Evolutionary conservation across 768 basidiomycete genomes (phyloP).

Genomic region (Mycena filopes): DNA sequence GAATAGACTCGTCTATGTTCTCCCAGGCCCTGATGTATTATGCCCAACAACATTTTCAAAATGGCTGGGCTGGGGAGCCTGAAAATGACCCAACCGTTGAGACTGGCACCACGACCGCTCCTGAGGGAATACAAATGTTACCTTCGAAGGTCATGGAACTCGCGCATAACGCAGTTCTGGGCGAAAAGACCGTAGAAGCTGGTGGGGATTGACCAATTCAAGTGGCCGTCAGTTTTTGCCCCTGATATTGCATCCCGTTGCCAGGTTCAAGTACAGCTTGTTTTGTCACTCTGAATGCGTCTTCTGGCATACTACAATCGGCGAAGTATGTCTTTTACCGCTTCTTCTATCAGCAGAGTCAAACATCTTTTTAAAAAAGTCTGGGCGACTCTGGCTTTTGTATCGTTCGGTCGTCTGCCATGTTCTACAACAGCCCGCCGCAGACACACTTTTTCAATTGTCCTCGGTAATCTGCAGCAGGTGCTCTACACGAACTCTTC

Average conservation of each 20-base stretch:
- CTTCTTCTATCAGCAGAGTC: slow-evolving; percentile 15
- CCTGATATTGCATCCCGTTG: slow-evolving; percentile 37
- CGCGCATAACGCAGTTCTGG: slow-evolving; percentile 76
- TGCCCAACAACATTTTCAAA: slow-evolving; percentile 75
- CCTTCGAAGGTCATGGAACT: slow-evolving; percentile 77
- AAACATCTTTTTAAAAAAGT: slow-evolving; percentile 7
- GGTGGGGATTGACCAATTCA: slow-evolving; percentile 48
- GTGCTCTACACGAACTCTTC: slow-evolving; percentile 30
- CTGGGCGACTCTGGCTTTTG: slow-evolving; percentile 22
- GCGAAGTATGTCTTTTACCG: slow-evolving; percentile 72
- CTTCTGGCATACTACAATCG: slow-evolving; percentile 78
- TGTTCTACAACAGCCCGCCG: slow-evolving; percentile 62
- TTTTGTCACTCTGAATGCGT: slow-evolving; percentile 76
- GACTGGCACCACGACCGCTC: slow-evolving; percentile 70
- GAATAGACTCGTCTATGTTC: slow-evolving; percentile 90
- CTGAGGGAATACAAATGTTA: slow-evolving; percentile 83
- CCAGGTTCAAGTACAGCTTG: slow-evolving; percentile 86
- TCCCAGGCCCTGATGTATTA: slow-evolving; percentile 93
- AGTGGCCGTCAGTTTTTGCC: slow-evolving; percentile 41
- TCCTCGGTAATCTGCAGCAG: slow-evolving; percentile 53
- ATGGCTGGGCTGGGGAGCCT: slow-evolving; percentile 86
- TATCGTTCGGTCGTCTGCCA: slow-evolving; percentile 62
- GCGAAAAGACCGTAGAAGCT: slow-evolving; percentile 74
- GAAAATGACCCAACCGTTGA: slow-evolving; percentile 84
- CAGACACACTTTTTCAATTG: slow-evolving; percentile 70